Percentiles rank a stretch among this genome's conserved stretches.
These are phyloP conservation scores for Cryptococcus hybrid DNA, from an alignment of 1,284 basidiomycete species.

Conservation along the genomic window DNA sequence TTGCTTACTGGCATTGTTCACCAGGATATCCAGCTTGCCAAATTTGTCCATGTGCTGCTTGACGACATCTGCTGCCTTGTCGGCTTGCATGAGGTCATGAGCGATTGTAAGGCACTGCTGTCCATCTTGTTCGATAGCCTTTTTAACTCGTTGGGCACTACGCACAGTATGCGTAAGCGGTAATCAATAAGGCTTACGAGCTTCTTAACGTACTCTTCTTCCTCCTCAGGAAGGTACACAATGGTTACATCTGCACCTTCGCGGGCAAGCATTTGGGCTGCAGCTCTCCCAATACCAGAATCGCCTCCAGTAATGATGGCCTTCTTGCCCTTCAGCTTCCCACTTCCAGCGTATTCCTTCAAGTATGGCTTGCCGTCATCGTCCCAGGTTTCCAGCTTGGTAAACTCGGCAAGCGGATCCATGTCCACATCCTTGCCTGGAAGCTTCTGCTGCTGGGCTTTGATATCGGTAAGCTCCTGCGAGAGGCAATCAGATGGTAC, in stretches of 20 bases:
- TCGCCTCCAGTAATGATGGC: conserved; percentile 59
- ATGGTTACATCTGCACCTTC: conserved; percentile 67
- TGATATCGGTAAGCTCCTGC: conserved; percentile 25
- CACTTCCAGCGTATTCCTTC: conserved; percentile 48
- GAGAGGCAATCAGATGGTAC: not conserved
- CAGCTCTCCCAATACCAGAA: conserved; percentile 62
- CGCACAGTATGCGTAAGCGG: not conserved
- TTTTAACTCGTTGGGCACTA: conserved; percentile 53
- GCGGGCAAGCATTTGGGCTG: conserved; percentile 61
- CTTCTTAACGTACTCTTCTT: conserved; percentile 54
- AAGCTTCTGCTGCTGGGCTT: conserved; percentile 52
- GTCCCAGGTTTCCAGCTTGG: conserved; percentile 59
- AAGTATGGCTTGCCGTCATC: conserved; percentile 60
- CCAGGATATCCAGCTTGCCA: conserved; percentile 57
- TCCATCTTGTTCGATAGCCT: conserved; percentile 54
- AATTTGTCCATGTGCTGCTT: conserved; percentile 57
- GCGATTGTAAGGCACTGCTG: conserved; percentile 44
- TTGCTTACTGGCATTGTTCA: conserved; percentile 67
- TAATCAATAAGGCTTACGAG: not conserved
- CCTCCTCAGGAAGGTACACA: conserved; percentile 62
- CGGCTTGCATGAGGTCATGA: conserved; percentile 54
- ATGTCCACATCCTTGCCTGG: conserved; percentile 57
- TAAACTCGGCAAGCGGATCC: conserved; percentile 57
- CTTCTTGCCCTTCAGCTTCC: conserved; percentile 55
- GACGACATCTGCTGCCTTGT: conserved; percentile 55